Conservation (phyloP, 345 rosid species). For the Mangifera indica region DNA sequence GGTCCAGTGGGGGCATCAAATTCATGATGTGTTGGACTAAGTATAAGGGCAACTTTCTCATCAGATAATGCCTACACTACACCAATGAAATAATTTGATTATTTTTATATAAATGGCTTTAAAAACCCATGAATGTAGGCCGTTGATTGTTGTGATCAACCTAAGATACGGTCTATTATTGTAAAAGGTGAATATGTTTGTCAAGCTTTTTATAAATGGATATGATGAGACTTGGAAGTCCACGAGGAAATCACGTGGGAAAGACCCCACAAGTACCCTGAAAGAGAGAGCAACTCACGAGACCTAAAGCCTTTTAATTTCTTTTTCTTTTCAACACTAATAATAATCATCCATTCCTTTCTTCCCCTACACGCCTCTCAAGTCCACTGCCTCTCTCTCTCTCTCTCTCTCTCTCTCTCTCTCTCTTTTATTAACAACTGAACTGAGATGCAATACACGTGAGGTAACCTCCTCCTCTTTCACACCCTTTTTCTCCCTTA, state of each 20-base stretch:
- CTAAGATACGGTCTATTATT: conserved; percentile 32
- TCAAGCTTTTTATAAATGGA: not conserved
- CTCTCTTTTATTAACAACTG: conserved; percentile 23
- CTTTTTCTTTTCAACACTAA: not conserved
- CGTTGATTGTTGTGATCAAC: conserved; percentile 21
- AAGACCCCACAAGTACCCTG: conserved; percentile 66
- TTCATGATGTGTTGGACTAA: conserved; percentile 11
- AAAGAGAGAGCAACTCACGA: conserved; percentile 55
- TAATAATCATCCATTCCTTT: conserved; percentile 36
- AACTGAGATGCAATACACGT: conserved; percentile 67
- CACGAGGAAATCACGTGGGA: conserved; percentile 73
- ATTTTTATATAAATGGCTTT: no score
- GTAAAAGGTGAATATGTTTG: conserved; percentile 25
- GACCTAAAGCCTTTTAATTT: conserved; percentile 10
- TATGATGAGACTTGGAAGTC: conserved; percentile 27
- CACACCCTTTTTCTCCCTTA: conserved; percentile 48
- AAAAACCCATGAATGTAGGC: conserved; percentile 21
- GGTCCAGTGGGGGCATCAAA: conserved; percentile 47
- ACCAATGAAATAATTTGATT: no score
- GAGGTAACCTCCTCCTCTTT: conserved; percentile 71
- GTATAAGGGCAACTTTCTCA: not conserved
- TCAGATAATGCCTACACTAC: conserved; percentile 7
- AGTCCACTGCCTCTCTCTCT: not conserved
- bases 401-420: no score
- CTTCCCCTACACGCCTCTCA: conserved; percentile 58